Base-by-base conservation (phyloP, 768 basidiomycete genomes). In the Hygrocybe punicea region DNA sequence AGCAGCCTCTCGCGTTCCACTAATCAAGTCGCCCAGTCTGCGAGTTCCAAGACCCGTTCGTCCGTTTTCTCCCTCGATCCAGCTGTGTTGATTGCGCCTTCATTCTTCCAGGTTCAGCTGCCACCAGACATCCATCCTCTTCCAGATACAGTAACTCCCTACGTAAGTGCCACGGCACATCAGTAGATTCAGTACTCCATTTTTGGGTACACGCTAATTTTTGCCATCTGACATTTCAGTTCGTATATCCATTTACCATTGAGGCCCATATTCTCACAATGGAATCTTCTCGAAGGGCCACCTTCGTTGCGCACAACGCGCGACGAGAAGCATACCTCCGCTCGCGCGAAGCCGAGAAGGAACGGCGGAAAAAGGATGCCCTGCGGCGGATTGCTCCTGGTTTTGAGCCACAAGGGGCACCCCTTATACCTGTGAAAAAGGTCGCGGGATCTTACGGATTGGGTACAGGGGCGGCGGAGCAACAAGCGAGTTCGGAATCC, bases 71-170 rank as follows among this genome's bases (percentile, higher is more conserved):
- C 14, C 3, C 34, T 37, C 36, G 10, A 6, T 14, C 19, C 46
- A n/a, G 8, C 24, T 21, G 3, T 36, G 16, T 21, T 24, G n/a
- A 56, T 36, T 13, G 10, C 19, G 11, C 25, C 6, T 29, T 37
- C 45, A 39, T 42, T 19, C 46, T n/a, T 49, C 39, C 64, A 98
- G 95, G 84, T 97, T 24, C 80, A 87, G 60, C 77, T 93, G 4
- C 93, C 96, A 4, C 87, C 82, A 47, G 94, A 98, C 65, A 93
- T 98, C 21, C 95, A 98, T 63, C 96, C 96, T 0, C 78, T 98
- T 1, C 96, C 96, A 4, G 91, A 94, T 23, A 89, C 89, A 35
- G 86, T 98, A 4, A 85, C 84, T 1, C 83, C 91, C 60, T 98
- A 98, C 68, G 96, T 95, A 51, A 63, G 73, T 62, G 29, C 21